phyloP scores from a whole-genome alignment of 306 rosid genomes.

The Alnus rubra region DNA sequence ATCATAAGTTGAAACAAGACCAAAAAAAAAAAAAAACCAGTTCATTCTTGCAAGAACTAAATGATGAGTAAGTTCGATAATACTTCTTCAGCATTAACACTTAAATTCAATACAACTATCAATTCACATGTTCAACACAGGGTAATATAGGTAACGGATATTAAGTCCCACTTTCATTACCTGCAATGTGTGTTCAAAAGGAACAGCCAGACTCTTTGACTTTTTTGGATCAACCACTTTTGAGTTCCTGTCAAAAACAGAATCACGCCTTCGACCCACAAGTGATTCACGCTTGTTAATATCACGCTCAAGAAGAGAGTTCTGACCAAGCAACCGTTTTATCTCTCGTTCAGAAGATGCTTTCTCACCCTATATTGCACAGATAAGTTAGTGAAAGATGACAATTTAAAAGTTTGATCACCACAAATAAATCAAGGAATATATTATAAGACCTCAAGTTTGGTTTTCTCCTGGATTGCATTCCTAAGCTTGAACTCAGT shows the following conservation, averaged over 20 bases:
- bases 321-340: conserved; percentile 72
- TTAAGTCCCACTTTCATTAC: conserved; percentile 35
- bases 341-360: conserved; percentile 77
- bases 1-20: not conserved
- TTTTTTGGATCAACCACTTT: conserved; percentile 61
- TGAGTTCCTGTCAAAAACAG: conserved; percentile 58
- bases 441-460: conserved; percentile 68
- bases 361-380: conserved; percentile 65
- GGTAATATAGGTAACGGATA: conserved; percentile 17
- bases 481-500: conserved; percentile 80
- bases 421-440: conserved; percentile 29
- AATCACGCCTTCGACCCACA: conserved; percentile 78
- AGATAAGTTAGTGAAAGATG: conserved; percentile 26
- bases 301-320: conserved; percentile 84
- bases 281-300: conserved; percentile 66
- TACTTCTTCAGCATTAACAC: not conserved
- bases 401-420: conserved; percentile 16
- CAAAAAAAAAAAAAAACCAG: not conserved
- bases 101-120: not conserved
- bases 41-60: not conserved
- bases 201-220: conserved; percentile 45
- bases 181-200: conserved; percentile 65
- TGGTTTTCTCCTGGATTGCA: conserved; percentile 81
- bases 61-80: not conserved
- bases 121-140: not conserved